Conservation (phyloP, 2,329 filamentous ascomycete species). For the Mycosphaerella arachidis region DNA sequence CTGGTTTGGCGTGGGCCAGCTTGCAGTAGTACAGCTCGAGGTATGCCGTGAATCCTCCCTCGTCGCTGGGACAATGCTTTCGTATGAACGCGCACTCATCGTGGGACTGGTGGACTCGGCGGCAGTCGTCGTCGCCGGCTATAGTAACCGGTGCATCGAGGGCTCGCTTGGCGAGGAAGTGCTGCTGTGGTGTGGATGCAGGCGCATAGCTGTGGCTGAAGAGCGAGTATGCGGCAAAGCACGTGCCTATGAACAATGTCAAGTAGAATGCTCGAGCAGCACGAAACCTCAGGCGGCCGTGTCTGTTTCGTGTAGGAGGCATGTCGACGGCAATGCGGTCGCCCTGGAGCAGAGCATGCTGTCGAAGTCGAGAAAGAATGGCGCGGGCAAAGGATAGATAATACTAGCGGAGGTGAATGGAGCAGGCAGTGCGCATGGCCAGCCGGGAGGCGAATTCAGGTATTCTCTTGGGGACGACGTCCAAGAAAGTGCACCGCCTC, state of each 20-base stretch:
- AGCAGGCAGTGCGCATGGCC: background rate
- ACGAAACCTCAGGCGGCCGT: constrained; percentile 29
- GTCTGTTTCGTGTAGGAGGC: background rate
- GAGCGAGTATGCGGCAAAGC: constrained; percentile 23
- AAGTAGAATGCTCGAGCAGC: constrained; percentile 46
- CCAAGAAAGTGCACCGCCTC: background rate
- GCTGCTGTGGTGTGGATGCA: background rate
- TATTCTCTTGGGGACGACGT: too few species aligned
- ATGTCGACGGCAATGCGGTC: background rate
- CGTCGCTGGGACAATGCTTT: constrained; percentile 78
- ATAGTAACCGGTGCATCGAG: constrained; percentile 9
- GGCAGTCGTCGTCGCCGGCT: constrained; percentile 56
- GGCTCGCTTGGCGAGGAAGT: constrained; percentile 6
- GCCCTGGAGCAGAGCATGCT: background rate
- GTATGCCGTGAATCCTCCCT: constrained; percentile 85
- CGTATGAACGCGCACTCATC: constrained; percentile 86
- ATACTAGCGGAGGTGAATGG: background rate
- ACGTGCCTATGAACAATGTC: constrained; percentile 36
- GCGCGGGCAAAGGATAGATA: too few species aligned
- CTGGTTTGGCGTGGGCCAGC: constrained; percentile 60
- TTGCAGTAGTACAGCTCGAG: constrained; percentile 86
- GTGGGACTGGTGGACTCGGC: constrained; percentile 66
- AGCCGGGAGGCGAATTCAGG: background rate
- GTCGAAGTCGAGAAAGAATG: background rate
- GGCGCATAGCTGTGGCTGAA: constrained; percentile 11